A percentile compares a stretch with the other conserved stretches of the same genome.
Evolutionary conservation across 257 asterid genomes (phyloP).

Genomic region (Salvia hispanica): DNA sequence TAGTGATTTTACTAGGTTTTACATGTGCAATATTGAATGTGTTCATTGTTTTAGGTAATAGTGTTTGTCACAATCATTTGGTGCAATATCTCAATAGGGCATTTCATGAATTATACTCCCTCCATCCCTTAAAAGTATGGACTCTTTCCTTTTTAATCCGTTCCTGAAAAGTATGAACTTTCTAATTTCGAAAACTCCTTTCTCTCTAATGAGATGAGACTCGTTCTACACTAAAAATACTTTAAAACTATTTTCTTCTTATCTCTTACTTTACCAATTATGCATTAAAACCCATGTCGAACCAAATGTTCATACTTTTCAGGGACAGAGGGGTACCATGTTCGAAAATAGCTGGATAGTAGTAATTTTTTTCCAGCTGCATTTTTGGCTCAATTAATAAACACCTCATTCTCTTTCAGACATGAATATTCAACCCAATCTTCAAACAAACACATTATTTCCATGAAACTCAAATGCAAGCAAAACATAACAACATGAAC

Average conservation of each 20-base stretch:
- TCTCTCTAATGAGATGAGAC: too few species aligned
- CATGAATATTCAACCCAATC: constrained; percentile 1
- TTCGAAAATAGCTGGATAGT: not conserved
- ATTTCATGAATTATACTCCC: too few species aligned
- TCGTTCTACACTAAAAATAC: too few species aligned
- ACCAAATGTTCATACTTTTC: too few species aligned
- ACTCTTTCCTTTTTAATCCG: too few species aligned
- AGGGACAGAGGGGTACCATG: too few species aligned
- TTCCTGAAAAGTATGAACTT: too few species aligned
- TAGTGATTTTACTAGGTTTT: not conserved
- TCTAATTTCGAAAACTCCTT: too few species aligned
- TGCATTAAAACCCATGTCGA: too few species aligned
- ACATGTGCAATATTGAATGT: not conserved
- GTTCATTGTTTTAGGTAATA: not conserved
- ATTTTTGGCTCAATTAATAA: not conserved
- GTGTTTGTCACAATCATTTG: not conserved
- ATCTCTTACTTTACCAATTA: too few species aligned
- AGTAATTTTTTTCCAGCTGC: not conserved
- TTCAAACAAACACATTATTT: not conserved
- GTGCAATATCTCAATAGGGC: not conserved
- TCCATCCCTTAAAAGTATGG: too few species aligned
- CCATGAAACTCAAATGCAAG: constrained; percentile 30
- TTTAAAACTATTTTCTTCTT: too few species aligned
- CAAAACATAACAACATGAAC: not conserved
- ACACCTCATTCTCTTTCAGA: not conserved